A percentile compares a stretch with the other conserved stretches of the same genome.
Conservation (phyloP, 495 filamentous ascomycete genomes). For the Talaromyces ruber region DNA sequence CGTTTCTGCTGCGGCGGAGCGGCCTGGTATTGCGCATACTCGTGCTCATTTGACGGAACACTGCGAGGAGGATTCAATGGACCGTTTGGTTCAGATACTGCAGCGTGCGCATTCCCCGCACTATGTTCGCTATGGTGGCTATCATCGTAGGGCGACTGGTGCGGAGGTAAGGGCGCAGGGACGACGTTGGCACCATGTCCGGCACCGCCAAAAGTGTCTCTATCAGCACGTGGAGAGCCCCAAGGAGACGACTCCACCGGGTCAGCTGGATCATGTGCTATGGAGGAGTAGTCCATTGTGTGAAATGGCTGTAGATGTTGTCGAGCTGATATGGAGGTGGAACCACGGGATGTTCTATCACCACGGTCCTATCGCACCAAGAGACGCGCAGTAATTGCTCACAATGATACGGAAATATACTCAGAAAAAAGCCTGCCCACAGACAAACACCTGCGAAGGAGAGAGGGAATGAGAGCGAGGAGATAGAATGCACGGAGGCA, state of each 20-base stretch:
- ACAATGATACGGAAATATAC: not conserved
- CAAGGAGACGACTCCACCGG: conserved; percentile 66
- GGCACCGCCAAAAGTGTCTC: conserved; percentile 41
- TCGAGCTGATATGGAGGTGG: not conserved
- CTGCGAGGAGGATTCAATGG: conserved; percentile 33
- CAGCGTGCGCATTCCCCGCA: conserved; percentile 12
- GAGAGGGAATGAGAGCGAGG: not conserved
- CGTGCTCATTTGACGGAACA: conserved; percentile 32
- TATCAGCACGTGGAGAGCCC: conserved; percentile 63
- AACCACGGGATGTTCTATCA: not conserved
- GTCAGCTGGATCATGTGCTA: conserved; percentile 66
- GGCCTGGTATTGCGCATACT: conserved; percentile 27
- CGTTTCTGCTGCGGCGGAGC: conserved; percentile 38
- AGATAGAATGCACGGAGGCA: not conserved
- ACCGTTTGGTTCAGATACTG: conserved; percentile 19
- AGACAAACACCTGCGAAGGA: not conserved
- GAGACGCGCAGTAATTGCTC: not conserved
- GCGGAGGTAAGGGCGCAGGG: conserved; percentile 42
- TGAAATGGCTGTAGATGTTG: not conserved
- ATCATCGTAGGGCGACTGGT: conserved; percentile 33
- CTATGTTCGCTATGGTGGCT: conserved; percentile 14
- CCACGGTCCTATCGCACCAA: not conserved
- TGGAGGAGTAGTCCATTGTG: conserved; percentile 76
- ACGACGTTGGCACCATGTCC: conserved; percentile 42
- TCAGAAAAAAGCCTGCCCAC: not conserved